These are phyloP conservation scores for Pestalotiopsis sp. DNA, from an alignment of 2,329 filamentous ascomycete species.

Conservation along the genomic window DNA sequence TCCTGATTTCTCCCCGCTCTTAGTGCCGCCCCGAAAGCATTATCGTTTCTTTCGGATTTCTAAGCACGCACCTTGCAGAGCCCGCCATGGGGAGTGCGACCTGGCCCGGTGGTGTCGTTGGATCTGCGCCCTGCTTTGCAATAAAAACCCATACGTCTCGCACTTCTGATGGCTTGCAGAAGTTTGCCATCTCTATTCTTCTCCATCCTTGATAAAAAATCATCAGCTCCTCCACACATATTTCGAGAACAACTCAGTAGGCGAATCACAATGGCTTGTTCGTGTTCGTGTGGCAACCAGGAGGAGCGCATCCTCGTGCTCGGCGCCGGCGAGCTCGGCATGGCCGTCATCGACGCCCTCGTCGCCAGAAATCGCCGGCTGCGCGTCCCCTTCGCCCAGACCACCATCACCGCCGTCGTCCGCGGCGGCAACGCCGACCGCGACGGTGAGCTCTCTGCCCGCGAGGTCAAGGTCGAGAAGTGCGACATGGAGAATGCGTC, in stretches of 20 bases:
- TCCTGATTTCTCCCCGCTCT: background rate
- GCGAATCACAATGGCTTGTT: no score
- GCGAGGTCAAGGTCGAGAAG: slow-evolving; percentile 42
- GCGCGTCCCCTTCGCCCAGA: slow-evolving; percentile 41
- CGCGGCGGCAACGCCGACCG: slow-evolving; percentile 48
- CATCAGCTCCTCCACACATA: no score
- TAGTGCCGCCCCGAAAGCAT: background rate
- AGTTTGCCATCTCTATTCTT: no score
- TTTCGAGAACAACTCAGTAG: no score
- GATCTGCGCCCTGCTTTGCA: background rate
- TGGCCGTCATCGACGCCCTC: slow-evolving; percentile 55
- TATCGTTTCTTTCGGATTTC: background rate
- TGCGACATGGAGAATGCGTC: slow-evolving; percentile 43
- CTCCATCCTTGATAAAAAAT: no score
- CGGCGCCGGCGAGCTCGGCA: slow-evolving; percentile 69
- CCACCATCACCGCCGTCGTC: slow-evolving; percentile 55
- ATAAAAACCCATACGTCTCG: no score
- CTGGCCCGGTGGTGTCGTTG: background rate
- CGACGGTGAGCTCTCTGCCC: slow-evolving; percentile 35
- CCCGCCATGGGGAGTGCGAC: background rate
- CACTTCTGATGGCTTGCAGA: no score
- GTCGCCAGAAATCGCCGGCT: slow-evolving; percentile 15
- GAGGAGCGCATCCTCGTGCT: slow-evolving; percentile 55
- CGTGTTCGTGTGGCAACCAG: no score
- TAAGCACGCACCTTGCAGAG: background rate